phyloP scores from a whole-genome alignment of 441 rosid genomes.

The Aleurites moluccanus region DNA sequence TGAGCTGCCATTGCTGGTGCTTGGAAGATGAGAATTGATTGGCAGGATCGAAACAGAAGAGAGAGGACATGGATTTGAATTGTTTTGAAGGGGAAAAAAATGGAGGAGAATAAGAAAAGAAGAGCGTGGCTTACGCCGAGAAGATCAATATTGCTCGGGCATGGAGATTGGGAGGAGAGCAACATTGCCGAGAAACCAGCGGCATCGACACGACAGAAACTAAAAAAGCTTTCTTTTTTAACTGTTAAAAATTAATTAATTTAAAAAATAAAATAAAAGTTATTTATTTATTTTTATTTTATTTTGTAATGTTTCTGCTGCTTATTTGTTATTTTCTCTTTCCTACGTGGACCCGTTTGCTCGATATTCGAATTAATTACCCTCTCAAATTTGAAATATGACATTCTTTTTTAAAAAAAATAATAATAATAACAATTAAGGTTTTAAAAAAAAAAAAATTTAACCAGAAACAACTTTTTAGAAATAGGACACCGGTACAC shows the following conservation, averaged over 20 bases:
- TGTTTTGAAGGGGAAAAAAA: neutral
- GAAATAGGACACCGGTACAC: neutral
- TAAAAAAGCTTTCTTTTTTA: neutral
- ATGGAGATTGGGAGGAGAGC: slow-evolving; percentile 29
- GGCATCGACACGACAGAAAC: slow-evolving; percentile 24
- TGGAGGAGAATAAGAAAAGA: slow-evolving; percentile 25
- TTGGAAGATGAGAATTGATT: neutral
- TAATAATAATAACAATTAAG: neutral
- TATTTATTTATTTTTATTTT: too few relatives aligned
- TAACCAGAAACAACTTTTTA: neutral
- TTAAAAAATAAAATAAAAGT: too few relatives aligned
- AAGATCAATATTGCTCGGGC: slow-evolving; percentile 28
- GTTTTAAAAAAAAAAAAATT: too few relatives aligned
- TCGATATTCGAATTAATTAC: slow-evolving; percentile 1
- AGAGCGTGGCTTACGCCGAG: too few relatives aligned
- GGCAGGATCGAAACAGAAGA: neutral
- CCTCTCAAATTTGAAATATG: neutral
- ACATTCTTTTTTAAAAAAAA: neutral
- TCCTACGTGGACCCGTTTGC: neutral
- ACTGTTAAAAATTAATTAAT: slow-evolving; percentile 2
- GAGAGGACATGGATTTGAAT: neutral
- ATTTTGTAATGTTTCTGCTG: too few relatives aligned
- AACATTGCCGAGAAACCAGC: slow-evolving; percentile 53
- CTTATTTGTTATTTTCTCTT: neutral
- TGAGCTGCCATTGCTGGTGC: slow-evolving; percentile 1